Conservation (phyloP, 805 yeast species). For the Kodamaea fukazawae region DNA sequence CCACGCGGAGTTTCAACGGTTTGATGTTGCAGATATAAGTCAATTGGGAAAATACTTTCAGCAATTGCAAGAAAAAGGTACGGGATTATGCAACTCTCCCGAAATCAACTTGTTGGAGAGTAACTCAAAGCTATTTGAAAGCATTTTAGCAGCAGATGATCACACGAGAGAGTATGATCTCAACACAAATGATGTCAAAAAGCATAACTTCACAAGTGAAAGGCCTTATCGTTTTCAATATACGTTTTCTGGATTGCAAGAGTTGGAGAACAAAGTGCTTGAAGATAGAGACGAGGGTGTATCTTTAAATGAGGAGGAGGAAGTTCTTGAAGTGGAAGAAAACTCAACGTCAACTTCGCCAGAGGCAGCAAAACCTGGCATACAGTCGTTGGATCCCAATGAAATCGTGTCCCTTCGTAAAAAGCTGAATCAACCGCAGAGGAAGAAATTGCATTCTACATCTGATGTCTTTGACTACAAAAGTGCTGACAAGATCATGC, state of each 20-base stretch:
- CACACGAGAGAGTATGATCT: constrained; percentile 17
- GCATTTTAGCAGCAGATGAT: constrained; percentile 2
- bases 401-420: constrained; percentile 43
- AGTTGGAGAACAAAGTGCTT: constrained; percentile 8
- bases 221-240: constrained; percentile 13
- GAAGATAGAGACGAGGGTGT: constrained; percentile 5
- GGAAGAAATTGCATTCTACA: constrained; percentile 11
- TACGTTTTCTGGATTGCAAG: constrained; percentile 13
- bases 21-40: constrained; percentile 5
- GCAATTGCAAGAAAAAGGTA: constrained; percentile 13
- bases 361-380: constrained; percentile 1
- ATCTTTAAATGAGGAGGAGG: too few relatives aligned
- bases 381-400: constrained; percentile 18
- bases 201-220: constrained; percentile 19
- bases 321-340: too few relatives aligned
- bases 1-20: background rate
- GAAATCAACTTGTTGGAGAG: constrained; percentile 11
- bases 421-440: constrained; percentile 13
- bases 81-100: too few relatives aligned
- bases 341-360: too few relatives aligned
- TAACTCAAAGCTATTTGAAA: background rate
- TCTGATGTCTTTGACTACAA: constrained; percentile 40
- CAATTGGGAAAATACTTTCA: constrained; percentile 5
- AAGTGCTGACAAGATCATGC: constrained; percentile 42
- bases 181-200: constrained; percentile 12